Evolutionary conservation across 1,284 basidiomycete genomes (phyloP).

Genomic region (Paramarasmius palmivorus): DNA sequence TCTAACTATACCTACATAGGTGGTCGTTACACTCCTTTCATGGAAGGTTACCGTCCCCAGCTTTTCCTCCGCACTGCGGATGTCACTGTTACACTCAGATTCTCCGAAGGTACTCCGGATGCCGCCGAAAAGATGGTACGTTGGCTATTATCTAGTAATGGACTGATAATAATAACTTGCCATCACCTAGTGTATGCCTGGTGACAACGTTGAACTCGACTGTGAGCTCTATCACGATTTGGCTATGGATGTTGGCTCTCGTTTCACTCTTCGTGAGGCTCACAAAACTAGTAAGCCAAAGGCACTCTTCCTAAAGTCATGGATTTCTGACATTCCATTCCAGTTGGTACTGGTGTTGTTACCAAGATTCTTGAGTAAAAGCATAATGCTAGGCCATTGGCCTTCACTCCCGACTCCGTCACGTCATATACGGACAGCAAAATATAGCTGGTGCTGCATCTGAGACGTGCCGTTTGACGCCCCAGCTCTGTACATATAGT

Average conservation of each 20-base stretch:
- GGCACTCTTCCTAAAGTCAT: background rate
- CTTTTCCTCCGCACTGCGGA: conserved; percentile 97
- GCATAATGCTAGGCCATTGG: conserved; percentile 5
- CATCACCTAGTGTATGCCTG: conserved; percentile 92
- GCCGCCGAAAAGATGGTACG: conserved; percentile 81
- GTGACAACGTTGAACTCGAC: conserved; percentile 96
- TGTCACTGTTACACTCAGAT: conserved; percentile 84
- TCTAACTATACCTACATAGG: conserved; percentile 33
- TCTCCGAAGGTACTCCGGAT: conserved; percentile 81
- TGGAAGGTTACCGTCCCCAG: conserved; percentile 95
- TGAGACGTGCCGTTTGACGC: background rate
- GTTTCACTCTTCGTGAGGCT: conserved; percentile 98
- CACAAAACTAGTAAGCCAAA: conserved; percentile 84
- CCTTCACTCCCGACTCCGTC: background rate
- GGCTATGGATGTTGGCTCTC: conserved; percentile 88
- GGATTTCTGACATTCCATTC: conserved; percentile 7
- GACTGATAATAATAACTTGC: conserved; percentile 9
- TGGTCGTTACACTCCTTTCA: conserved; percentile 97
- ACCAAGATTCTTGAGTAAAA: conserved; percentile 71
- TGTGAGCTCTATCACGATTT: conserved; percentile 88
- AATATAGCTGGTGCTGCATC: background rate
- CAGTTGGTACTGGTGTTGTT: conserved; percentile 90
- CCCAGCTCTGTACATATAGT: background rate
- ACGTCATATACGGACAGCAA: background rate
- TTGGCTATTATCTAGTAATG: conserved; percentile 2